These are phyloP conservation scores for Odontarrhena argentea DNA, from an alignment of 345 rosid genomes.

Conservation along the genomic window DNA sequence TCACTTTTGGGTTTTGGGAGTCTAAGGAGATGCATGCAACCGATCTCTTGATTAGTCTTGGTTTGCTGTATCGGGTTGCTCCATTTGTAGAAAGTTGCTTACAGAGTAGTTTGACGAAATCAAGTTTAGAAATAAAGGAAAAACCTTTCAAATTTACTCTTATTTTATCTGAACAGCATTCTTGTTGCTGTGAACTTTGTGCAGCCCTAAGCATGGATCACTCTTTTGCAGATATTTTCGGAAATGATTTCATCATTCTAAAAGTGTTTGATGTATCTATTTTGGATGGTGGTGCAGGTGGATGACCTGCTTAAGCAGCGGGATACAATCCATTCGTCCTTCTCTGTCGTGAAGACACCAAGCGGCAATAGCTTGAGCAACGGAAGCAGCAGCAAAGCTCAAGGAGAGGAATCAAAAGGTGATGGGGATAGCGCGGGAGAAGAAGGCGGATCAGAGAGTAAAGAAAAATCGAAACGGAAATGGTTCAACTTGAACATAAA, in stretches of 20 bases:
- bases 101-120: too few relatives aligned
- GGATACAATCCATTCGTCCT: conserved; percentile 71
- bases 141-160: too few relatives aligned
- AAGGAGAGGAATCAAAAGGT: conserved; percentile 58
- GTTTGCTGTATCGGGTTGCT: too few relatives aligned
- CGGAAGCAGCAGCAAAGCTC: conserved; percentile 67
- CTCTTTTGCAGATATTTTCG: neutral
- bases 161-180: too few relatives aligned
- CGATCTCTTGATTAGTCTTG: too few relatives aligned
- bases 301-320: conserved; percentile 90
- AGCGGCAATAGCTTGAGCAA: conserved; percentile 48
- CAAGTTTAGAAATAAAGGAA: too few relatives aligned
- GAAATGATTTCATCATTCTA: neutral
- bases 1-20: too few relatives aligned
- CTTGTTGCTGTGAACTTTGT: too few relatives aligned
- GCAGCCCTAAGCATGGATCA: neutral
- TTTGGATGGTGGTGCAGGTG: conserved; percentile 54
- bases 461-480: conserved; percentile 89
- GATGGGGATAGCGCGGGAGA: conserved; percentile 64
- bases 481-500: conserved; percentile 93
- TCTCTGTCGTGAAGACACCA: conserved; percentile 56
- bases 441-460: conserved; percentile 74
- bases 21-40: too few relatives aligned
- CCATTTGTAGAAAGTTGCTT: too few relatives aligned
- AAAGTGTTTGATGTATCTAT: neutral